A percentile compares a stretch with the other conserved stretches of the same genome.
These are phyloP conservation scores for Spirogloea muscicola DNA, from an alignment of 139 green algal species.

Conservation along the genomic window DNA sequence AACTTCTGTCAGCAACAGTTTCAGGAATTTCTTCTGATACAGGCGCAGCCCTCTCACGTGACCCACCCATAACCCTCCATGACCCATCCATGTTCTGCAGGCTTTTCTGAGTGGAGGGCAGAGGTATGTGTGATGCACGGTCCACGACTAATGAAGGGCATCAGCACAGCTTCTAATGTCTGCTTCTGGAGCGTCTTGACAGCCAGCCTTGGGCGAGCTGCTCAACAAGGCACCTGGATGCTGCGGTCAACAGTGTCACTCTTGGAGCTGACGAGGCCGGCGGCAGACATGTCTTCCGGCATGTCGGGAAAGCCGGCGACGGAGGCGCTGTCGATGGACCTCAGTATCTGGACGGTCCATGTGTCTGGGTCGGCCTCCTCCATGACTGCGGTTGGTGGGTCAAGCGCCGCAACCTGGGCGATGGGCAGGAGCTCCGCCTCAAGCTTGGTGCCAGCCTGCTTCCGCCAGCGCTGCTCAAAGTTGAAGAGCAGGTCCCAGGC, in stretches of 20 bases:
- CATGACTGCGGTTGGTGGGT: neutral
- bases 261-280: constrained; percentile 32
- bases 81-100: too few relatives aligned
- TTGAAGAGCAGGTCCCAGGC: constrained; percentile 58
- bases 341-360: constrained; percentile 52
- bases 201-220: too few relatives aligned
- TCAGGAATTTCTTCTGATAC: too few relatives aligned
- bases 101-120: too few relatives aligned
- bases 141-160: too few relatives aligned
- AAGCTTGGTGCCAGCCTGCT: constrained; percentile 1
- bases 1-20: too few relatives aligned
- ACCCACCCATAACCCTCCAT: too few relatives aligned
- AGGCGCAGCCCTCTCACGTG: too few relatives aligned
- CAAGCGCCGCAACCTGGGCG: neutral
- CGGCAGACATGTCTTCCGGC: constrained; percentile 1
- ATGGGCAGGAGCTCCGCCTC: neutral
- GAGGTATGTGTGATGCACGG: too few relatives aligned
- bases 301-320: constrained; percentile 23
- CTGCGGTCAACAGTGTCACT: constrained; percentile 16
- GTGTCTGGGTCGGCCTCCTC: constrained; percentile 37
- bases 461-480: constrained; percentile 51
- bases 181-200: too few relatives aligned
- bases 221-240: too few relatives aligned
- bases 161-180: too few relatives aligned
- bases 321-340: constrained; percentile 50